Conservation (phyloP, 202 grass and related monocot genomes). For the Saccharum hybrid region DNA sequence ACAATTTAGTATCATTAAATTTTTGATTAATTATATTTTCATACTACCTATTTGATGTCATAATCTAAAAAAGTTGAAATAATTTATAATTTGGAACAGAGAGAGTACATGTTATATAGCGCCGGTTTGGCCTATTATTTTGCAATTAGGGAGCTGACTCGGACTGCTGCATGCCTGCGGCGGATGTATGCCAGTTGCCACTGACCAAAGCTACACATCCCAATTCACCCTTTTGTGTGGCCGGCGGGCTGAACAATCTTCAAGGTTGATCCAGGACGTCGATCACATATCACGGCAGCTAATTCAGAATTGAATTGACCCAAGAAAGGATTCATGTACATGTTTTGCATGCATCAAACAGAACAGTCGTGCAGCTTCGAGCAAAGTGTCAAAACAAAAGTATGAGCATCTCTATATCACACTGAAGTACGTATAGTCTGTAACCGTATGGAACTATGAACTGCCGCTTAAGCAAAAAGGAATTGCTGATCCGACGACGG, state of each 20-base stretch:
- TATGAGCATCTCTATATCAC: not conserved
- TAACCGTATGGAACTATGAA: not conserved
- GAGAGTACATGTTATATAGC: no score
- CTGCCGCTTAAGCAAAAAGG: not conserved
- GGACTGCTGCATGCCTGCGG: not conserved
- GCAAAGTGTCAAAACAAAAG: not conserved
- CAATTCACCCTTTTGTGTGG: no score
- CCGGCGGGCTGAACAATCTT: no score
- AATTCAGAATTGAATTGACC: slow-evolving; percentile 18
- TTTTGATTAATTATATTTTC: no score
- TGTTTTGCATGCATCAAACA: not conserved
- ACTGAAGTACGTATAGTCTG: not conserved
- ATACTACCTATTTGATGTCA: no score
- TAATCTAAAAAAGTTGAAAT: no score
- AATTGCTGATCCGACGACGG: not conserved
- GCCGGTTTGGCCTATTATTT: no score
- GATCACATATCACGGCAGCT: not conserved
- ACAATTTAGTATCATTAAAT: no score
- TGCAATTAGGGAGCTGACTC: not conserved
- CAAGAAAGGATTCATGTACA: not conserved
- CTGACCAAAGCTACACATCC: no score
- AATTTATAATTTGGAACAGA: no score
- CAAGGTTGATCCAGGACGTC: no score
- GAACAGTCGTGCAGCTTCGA: not conserved
- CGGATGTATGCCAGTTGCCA: not conserved